Conservation (phyloP, 495 filamentous ascomycete species). For the Hyaloscypha hepaticicola region DNA sequence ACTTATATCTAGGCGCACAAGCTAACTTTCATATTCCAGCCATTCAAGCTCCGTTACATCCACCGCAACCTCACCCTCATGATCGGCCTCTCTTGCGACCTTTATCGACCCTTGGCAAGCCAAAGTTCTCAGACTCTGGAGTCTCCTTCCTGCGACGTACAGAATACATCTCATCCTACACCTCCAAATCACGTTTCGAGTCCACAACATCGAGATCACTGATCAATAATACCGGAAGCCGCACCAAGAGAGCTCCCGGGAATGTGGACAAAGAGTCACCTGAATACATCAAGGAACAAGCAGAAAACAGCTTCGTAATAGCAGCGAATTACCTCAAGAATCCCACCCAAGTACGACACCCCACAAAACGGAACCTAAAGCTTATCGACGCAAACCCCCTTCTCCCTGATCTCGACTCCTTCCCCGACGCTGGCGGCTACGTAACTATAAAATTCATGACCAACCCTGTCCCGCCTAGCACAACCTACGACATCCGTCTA, state of each 20-base stretch:
- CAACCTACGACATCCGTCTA: slow-evolving; percentile 73
- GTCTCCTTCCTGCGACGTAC: slow-evolving; percentile 95
- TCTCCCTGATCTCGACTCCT: slow-evolving; percentile 82
- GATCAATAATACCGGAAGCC: slow-evolving; percentile 25
- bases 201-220: slow-evolving; percentile 29
- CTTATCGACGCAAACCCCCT: slow-evolving; percentile 78
- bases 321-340: slow-evolving; percentile 66
- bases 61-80: slow-evolving; percentile 70
- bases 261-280: slow-evolving; percentile 66
- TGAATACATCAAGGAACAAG: slow-evolving; percentile 73
- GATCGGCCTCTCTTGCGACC: slow-evolving; percentile 80
- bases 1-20: slow-evolving; percentile 7
- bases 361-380: slow-evolving; percentile 74
- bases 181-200: slow-evolving; percentile 31
- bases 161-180: slow-evolving; percentile 77
- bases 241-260: slow-evolving; percentile 4
- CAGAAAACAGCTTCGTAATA: slow-evolving; percentile 82
- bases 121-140: slow-evolving; percentile 58
- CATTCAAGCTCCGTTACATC: slow-evolving; percentile 71
- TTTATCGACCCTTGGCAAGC: slow-evolving; percentile 78
- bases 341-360: slow-evolving; percentile 75
- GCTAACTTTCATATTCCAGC: slow-evolving; percentile 50
- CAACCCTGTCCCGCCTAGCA: slow-evolving; percentile 64
- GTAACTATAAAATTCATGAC: slow-evolving; percentile 86
- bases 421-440: slow-evolving; percentile 84